These are phyloP conservation scores for Artemisia tridentata DNA, from an alignment of 129 eudicot genomes.

Conservation along the genomic window DNA sequence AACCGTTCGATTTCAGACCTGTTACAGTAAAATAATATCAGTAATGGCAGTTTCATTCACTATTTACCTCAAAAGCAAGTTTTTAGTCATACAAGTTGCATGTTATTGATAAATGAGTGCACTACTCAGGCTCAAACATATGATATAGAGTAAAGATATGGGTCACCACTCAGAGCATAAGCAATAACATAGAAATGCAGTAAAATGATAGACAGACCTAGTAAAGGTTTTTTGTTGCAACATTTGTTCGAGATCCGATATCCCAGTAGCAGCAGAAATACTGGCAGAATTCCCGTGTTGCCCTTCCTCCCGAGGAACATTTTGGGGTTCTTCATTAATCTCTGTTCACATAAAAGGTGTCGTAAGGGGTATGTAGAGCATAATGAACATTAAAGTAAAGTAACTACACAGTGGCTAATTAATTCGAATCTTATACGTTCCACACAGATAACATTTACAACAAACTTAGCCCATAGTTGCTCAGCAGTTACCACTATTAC, in stretches of 20 bases:
- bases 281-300: conserved; percentile 48
- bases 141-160: neutral
- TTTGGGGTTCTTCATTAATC: conserved; percentile 34
- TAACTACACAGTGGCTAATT: conserved; percentile 5
- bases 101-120: neutral
- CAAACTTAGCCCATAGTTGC: no score
- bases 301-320: conserved; percentile 37
- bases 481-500: no score
- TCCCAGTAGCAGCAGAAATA: conserved; percentile 37
- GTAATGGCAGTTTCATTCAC: conserved; percentile 2
- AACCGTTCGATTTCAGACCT: conserved; percentile 71
- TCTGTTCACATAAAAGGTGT: conserved; percentile 39
- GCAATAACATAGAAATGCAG: neutral
- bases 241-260: conserved; percentile 80
- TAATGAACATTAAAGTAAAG: conserved; percentile 8
- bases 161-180: neutral
- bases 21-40: conserved; percentile 21
- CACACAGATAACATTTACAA: conserved; percentile 2
- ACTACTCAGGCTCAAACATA: neutral
- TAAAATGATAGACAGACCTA: conserved; percentile 48
- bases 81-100: conserved; percentile 4
- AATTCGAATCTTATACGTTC: neutral
- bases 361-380: conserved; percentile 23
- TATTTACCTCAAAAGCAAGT: conserved; percentile 8
- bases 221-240: conserved; percentile 79